Percentiles rank a stretch among this genome's conserved stretches.
Conservation (phyloP, 495 filamentous ascomycete species). For the Neurospora sp. region DNA sequence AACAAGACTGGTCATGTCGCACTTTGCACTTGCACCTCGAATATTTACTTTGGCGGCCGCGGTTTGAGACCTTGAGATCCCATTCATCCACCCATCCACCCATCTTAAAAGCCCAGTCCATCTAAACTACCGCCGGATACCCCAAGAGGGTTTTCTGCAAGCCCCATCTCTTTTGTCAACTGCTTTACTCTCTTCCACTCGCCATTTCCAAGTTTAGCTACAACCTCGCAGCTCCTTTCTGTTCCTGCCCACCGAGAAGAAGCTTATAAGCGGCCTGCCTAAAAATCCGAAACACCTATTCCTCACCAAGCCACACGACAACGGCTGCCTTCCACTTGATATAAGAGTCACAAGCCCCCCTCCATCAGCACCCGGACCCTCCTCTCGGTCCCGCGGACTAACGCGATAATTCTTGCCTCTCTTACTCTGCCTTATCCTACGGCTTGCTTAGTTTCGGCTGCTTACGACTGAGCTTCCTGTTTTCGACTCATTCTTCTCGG, state of each 20-base stretch:
- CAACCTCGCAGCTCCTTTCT: not conserved
- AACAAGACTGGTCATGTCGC: slow-evolving; percentile 6
- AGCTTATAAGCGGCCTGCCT: not conserved
- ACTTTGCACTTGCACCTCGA: not conserved
- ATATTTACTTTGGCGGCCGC: not conserved
- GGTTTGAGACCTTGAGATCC: not conserved
- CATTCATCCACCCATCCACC: not conserved
- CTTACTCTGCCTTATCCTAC: not conserved
- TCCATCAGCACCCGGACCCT: not conserved
- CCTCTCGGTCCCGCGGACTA: not conserved
- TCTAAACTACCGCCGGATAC: not conserved
- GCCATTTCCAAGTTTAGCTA: not conserved
- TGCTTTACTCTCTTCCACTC: not conserved
- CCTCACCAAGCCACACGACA: not conserved
- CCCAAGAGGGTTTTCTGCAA: not conserved
- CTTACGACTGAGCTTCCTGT: not conserved
- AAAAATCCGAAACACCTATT: not conserved
- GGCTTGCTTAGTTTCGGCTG: not conserved
- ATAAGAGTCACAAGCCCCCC: not conserved
- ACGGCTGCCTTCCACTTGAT: not conserved
- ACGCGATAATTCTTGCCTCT: not conserved
- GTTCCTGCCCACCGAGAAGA: not conserved
- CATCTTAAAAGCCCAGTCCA: not conserved
- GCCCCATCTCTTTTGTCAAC: not conserved
- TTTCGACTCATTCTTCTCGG: not conserved